phyloP scores from a whole-genome alignment of 257 asterid genomes.

The Haberlea rhodopensis region DNA sequence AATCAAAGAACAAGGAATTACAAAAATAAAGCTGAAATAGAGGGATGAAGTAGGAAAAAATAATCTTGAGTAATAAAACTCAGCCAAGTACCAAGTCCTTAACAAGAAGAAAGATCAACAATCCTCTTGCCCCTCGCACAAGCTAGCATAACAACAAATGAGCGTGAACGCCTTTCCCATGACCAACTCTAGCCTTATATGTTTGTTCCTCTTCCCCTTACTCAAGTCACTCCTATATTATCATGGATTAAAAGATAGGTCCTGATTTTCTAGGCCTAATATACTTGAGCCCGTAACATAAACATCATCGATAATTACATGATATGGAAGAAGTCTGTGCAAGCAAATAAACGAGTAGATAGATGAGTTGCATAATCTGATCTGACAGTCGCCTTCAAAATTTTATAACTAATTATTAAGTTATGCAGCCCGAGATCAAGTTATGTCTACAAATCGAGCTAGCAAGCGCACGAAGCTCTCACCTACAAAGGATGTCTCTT shows the following conservation, averaged over 20 bases:
- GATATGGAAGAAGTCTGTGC: neutral
- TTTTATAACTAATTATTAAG: slow-evolving; percentile 16
- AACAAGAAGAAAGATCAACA: no score
- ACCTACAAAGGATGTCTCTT: slow-evolving; percentile 19
- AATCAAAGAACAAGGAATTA: no score
- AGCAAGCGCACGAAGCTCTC: slow-evolving; percentile 42
- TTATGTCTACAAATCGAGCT: slow-evolving; percentile 26
- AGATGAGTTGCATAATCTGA: neutral
- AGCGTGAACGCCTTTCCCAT: no score
- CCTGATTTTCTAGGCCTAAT: neutral
- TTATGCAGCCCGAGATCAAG: slow-evolving; percentile 38
- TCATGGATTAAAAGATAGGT: neutral
- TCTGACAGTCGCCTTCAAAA: neutral
- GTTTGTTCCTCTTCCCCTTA: no score
- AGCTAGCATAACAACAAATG: no score
- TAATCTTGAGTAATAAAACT: no score
- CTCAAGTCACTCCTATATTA: no score
- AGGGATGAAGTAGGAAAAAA: no score
- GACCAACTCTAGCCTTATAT: neutral
- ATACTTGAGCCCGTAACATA: neutral
- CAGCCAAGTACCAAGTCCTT: no score
- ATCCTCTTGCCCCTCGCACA: no score
- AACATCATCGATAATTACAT: neutral
- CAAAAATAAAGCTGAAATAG: no score
- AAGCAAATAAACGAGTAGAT: neutral